Base-by-base conservation (phyloP, 2,329 filamentous ascomycete species). In the Hymenoscyphus linearis region DNA sequence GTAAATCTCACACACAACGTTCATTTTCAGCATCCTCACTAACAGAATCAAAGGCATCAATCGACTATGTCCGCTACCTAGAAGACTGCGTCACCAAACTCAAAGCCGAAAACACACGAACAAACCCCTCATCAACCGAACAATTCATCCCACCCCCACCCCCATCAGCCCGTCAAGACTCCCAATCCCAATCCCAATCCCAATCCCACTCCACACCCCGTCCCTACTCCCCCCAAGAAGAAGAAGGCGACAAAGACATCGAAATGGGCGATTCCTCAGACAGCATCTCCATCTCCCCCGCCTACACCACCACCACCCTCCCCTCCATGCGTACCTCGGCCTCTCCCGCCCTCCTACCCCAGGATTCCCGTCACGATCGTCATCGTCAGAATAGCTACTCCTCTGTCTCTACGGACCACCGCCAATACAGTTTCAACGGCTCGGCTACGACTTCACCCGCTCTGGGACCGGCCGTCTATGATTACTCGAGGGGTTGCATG, bases 21-120 rank as follows among this genome's bases (percentile, higher is more conserved):
- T 6, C 12, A n/a, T 25, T 22, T 9, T 40, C 31, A 16, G 16
- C 14, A 13, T 13, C 34, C 14, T 44, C 57, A 5, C 57, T 59
- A 53, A 58, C 27, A 1, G n/a, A 34, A 16, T 16, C 16, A 66
- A 66, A 96, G 92, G 93, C 93, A 4, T 95, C 92, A 54, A 98
- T 98, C 63, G 95, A 98, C 69, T 98, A 99, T 70, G 86, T 98
- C 65, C 88, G 90, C 63, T 99, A 99, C 73, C 83, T 99, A 14
- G 90, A 98, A 73, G 88, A 91, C 72, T 98, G 93, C 70, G 85
- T 97, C 40, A 75, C 82, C 35, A 89, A 93, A 70, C 80, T 98
- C 60, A 92, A 96, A 74, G 82, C 81, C 4, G 78, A 76, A 65
- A 72, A 69, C 53, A 69, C 60, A 54, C 71, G 50, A 64, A 67